These are phyloP conservation scores for Friedmanniomyces simplex DNA, from an alignment of 495 filamentous ascomycete genomes.

Conservation along the genomic window DNA sequence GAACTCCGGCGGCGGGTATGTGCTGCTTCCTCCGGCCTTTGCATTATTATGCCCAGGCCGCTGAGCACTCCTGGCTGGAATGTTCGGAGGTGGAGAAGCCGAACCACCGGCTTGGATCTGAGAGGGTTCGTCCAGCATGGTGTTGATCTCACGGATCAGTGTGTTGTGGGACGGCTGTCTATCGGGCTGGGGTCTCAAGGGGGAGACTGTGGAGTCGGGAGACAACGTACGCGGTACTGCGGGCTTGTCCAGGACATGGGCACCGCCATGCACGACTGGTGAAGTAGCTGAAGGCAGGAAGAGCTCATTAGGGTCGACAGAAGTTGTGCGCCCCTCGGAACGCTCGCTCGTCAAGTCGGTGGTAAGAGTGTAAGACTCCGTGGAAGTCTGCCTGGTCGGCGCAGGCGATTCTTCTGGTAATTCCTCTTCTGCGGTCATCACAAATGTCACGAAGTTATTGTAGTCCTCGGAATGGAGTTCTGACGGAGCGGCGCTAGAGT, in stretches of 20 bases:
- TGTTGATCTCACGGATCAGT: background rate
- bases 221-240: background rate
- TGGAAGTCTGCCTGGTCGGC: background rate
- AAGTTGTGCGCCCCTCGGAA: background rate
- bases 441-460: background rate
- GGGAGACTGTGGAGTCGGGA: background rate
- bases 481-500: background rate
- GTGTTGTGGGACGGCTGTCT: background rate
- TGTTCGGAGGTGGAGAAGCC: background rate
- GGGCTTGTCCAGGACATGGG: background rate
- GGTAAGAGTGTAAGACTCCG: background rate
- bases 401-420: background rate
- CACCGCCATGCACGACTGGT: background rate
- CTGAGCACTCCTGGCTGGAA: background rate
- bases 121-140: background rate
- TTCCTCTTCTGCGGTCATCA: slow-evolving; percentile 2
- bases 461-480: slow-evolving; percentile 7
- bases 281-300: background rate
- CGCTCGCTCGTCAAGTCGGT: background rate
- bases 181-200: background rate
- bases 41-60: background rate
- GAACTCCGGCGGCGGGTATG: background rate
- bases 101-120: background rate
- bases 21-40: background rate
- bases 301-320: background rate